Percentiles rank a stretch among this genome's conserved stretches.
Evolutionary conservation across 495 filamentous ascomycete species (phyloP).

Genomic region (Patellaria atrata): DNA sequence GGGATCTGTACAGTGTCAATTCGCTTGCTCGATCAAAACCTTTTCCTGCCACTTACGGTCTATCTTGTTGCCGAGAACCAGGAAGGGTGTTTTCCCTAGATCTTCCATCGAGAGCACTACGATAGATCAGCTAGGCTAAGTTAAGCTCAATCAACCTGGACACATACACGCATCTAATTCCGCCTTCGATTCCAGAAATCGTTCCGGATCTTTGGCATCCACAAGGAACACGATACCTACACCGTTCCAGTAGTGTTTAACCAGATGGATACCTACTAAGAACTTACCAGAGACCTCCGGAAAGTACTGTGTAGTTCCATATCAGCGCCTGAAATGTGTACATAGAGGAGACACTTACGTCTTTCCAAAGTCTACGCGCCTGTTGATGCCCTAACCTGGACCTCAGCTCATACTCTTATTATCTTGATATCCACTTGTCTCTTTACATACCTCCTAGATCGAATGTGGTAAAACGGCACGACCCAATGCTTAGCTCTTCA

Average conservation of each 20-base stretch:
- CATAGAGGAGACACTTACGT: background rate
- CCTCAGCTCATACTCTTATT: too few species aligned
- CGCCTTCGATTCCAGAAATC: background rate
- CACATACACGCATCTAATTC: background rate
- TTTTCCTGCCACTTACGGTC: background rate
- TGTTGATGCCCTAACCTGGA: constrained; percentile 2
- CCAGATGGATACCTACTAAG: background rate
- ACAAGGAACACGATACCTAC: constrained; percentile 6
- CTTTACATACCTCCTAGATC: constrained; percentile 3
- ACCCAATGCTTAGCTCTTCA: background rate
- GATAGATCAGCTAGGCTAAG: background rate
- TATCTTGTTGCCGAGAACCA: constrained; percentile 4
- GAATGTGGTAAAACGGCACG: constrained; percentile 1
- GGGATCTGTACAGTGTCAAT: background rate
- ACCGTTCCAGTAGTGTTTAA: background rate
- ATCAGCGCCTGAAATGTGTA: background rate
- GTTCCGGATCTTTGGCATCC: constrained; percentile 3
- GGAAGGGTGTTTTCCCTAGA: background rate
- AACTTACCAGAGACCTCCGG: background rate
- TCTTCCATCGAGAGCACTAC: background rate
- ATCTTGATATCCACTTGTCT: too few species aligned
- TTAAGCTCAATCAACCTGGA: background rate
- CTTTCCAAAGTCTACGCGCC: constrained; percentile 1
- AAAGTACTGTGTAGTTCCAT: constrained; percentile 2
- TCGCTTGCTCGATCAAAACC: background rate